phyloP scores from a whole-genome alignment of 1,139 yeast genomes.

The Hemisphaericaspora xylanilytica region DNA sequence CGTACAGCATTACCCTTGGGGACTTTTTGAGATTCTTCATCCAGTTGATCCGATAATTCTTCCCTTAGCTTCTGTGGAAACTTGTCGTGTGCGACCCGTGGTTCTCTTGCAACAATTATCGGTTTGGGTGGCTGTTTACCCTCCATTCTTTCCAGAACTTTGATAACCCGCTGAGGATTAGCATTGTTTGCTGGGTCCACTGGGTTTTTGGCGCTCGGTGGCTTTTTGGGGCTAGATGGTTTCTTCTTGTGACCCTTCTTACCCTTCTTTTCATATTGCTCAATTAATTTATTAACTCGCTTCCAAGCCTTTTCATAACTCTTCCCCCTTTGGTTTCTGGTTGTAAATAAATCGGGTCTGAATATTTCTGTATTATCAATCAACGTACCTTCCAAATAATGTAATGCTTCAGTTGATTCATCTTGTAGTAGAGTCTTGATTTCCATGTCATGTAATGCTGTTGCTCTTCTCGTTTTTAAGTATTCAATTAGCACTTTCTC shows the following conservation, averaged over 20 bases:
- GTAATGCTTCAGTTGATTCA: constrained; percentile 12
- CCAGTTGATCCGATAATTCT: too few relatives aligned
- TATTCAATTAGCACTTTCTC: constrained; percentile 29
- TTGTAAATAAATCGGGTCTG: constrained; percentile 28
- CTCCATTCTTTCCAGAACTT: too few relatives aligned
- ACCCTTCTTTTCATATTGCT: constrained; percentile 1
- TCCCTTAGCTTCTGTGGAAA: too few relatives aligned
- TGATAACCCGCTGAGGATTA: too few relatives aligned
- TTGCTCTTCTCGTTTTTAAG: constrained; percentile 26
- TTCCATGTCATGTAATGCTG: constrained; percentile 33
- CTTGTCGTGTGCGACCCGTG: too few relatives aligned
- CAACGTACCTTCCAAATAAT: constrained; percentile 14
- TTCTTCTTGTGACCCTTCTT: constrained; percentile 2
- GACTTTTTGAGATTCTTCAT: too few relatives aligned
- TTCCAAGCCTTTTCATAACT: constrained; percentile 10
- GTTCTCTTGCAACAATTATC: too few relatives aligned
- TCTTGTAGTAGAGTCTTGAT: constrained; percentile 19
- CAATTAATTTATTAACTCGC: not conserved
- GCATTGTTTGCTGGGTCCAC: too few relatives aligned
- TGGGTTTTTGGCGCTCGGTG: too few relatives aligned
- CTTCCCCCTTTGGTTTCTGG: constrained; percentile 9
- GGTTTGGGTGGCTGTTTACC: too few relatives aligned
- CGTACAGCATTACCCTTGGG: too few relatives aligned
- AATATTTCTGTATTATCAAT: constrained; percentile 13
- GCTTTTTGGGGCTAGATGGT: too few relatives aligned